Percentiles rank a stretch among this genome's conserved stretches.
These are phyloP conservation scores for Talaromyces trachyspermus DNA, from an alignment of 495 filamentous ascomycete genomes.

Conservation along the genomic window DNA sequence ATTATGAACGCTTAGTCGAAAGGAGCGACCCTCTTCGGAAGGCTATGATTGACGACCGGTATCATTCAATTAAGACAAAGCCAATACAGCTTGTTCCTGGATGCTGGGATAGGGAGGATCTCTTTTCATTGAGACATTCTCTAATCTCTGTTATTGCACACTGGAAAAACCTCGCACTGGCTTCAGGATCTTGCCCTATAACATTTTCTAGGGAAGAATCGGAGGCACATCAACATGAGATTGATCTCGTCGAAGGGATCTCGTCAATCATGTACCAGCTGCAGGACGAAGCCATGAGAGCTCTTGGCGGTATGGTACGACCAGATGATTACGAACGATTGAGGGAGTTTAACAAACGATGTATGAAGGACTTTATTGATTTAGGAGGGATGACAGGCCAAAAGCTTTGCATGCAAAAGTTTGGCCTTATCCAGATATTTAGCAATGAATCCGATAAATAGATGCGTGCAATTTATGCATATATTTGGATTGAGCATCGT, in stretches of 20 bases:
- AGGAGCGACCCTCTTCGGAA: neutral
- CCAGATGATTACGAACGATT: constrained; percentile 9
- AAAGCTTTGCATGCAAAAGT: constrained; percentile 11
- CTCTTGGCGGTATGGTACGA: constrained; percentile 12
- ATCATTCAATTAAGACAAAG: constrained; percentile 1
- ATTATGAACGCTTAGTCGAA: neutral
- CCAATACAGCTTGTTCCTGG: constrained; percentile 7
- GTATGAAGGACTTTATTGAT: constrained; percentile 9
- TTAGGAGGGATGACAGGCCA: constrained; percentile 6
- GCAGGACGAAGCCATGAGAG: constrained; percentile 11
- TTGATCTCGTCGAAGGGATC: constrained; percentile 11
- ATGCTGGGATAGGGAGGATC: constrained; percentile 10
- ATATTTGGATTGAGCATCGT: too few species aligned
- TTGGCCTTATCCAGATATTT: constrained; percentile 9
- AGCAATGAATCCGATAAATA: too few species aligned
- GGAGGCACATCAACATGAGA: constrained; percentile 8
- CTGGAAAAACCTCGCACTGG: constrained; percentile 6
- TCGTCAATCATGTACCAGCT: constrained; percentile 11
- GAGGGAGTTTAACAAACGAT: constrained; percentile 9
- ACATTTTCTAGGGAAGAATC: constrained; percentile 5
- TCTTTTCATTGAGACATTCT: constrained; percentile 9
- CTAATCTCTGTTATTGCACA: constrained; percentile 8
- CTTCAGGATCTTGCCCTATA: neutral
- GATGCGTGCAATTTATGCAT: too few species aligned
- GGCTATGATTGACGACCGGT: constrained; percentile 10